phyloP scores from a whole-genome alignment of 177 flowering plant species.

The Tripterygium wilfordii region DNA sequence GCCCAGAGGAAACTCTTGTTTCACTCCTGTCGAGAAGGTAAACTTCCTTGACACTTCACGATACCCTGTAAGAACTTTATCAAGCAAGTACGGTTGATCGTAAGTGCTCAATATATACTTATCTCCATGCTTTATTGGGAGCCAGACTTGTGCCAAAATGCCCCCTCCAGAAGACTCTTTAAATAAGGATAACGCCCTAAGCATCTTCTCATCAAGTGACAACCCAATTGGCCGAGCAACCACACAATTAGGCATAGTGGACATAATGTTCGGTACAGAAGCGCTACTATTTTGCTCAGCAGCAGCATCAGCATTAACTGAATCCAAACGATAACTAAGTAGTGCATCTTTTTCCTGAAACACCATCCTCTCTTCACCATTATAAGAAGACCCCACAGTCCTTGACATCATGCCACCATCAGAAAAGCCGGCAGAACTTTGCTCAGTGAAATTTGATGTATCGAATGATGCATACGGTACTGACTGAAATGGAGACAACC shows the following conservation, averaged over 20 bases:
- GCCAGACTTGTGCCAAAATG: slow-evolving; percentile 87
- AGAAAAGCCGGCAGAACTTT: slow-evolving; percentile 11
- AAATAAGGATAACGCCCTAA: slow-evolving; percentile 54
- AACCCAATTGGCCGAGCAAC: slow-evolving; percentile 40
- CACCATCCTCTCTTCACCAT: slow-evolving; percentile 17
- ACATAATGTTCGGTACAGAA: slow-evolving; percentile 5
- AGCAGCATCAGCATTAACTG: slow-evolving; percentile 17
- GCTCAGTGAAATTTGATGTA: slow-evolving; percentile 22
- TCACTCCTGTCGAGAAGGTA: slow-evolving; percentile 56
- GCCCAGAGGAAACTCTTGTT: slow-evolving; percentile 45
- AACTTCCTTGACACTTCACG: slow-evolving; percentile 77
- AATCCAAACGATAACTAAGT: slow-evolving; percentile 11
- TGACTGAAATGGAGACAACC: slow-evolving; percentile 19
- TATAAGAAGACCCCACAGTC: slow-evolving; percentile 16
- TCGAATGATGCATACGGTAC: slow-evolving; percentile 28
- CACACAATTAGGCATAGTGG: slow-evolving; percentile 11
- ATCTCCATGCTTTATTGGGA: slow-evolving; percentile 60
- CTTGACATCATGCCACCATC: slow-evolving; percentile 15
- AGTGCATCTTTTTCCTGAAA: slow-evolving; percentile 20
- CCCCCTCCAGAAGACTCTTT: slow-evolving; percentile 62
- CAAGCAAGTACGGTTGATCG: slow-evolving; percentile 81
- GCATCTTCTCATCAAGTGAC: slow-evolving; percentile 73
- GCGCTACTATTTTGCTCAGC: slow-evolving; percentile 6
- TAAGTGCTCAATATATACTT: slow-evolving; percentile 51
- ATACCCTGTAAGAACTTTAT: slow-evolving; percentile 61